phyloP scores from a whole-genome alignment of 345 rosid species.

The Eucalyptus regnans region DNA sequence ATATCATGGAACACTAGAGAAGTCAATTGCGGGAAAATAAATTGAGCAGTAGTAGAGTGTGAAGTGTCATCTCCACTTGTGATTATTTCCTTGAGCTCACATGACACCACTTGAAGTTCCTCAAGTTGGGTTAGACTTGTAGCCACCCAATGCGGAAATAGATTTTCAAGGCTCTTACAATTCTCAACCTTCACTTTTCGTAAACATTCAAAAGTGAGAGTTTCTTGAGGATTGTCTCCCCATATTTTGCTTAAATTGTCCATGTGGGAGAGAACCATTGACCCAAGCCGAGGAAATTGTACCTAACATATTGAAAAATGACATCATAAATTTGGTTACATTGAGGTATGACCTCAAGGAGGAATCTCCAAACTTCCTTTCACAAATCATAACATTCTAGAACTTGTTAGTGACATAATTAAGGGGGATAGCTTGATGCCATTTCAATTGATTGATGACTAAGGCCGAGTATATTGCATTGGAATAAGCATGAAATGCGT shows the following conservation, averaged over 20 bases:
- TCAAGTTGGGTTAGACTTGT: neutral
- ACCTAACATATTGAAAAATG: neutral
- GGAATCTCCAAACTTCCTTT: neutral
- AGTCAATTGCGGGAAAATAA: neutral
- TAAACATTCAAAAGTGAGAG: neutral
- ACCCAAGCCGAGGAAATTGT: fast-evolving
- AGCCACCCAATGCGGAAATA: neutral
- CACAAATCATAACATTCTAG: neutral
- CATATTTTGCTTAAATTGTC: neutral
- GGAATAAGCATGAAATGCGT: neutral
- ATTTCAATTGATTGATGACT: neutral
- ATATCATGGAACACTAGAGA: neutral
- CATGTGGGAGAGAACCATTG: neutral
- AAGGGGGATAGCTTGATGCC: neutral
- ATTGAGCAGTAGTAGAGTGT: fast-evolving
- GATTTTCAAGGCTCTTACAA: neutral
- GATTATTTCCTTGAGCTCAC: neutral
- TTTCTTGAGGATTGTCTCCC: neutral
- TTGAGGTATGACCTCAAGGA: neutral
- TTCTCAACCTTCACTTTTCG: neutral
- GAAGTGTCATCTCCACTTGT: neutral
- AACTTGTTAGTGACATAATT: neutral
- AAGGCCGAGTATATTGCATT: neutral
- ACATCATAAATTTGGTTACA: neutral
- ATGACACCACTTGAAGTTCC: neutral